A percentile compares a stretch with the other conserved stretches of the same genome.
Conservation (phyloP, 192 early-diverging fungal genomes). For the Podila verticillata region DNA sequence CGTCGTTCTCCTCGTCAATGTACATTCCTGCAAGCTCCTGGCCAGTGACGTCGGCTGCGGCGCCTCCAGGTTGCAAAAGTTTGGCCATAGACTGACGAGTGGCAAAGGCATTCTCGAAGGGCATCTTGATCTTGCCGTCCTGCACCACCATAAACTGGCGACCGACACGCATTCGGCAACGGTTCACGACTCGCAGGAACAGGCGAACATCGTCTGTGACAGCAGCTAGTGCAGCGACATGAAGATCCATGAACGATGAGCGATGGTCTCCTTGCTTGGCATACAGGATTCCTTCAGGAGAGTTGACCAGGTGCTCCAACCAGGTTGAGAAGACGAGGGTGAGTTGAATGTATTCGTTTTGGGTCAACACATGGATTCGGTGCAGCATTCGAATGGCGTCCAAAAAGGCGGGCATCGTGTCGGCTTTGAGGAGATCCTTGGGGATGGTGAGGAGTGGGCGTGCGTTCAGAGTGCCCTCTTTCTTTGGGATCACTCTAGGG, state of each 20-base stretch:
- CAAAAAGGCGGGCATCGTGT: conserved; percentile 58
- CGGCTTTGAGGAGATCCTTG: conserved; percentile 57
- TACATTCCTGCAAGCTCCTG: conserved; percentile 51
- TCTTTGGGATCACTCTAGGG: conserved; percentile 58
- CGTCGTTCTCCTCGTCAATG: conserved; percentile 46
- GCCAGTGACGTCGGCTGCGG: conserved; percentile 42
- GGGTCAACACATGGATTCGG: conserved; percentile 59
- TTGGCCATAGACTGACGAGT: conserved; percentile 42
- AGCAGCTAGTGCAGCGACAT: conserved; percentile 62
- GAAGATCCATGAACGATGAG: conserved; percentile 64
- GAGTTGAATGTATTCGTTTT: conserved; percentile 67
- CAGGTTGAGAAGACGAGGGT: conserved; percentile 59
- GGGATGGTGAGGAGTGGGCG: conserved; percentile 51
- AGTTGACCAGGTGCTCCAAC: conserved; percentile 64
- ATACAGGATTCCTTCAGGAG: conserved; percentile 59
- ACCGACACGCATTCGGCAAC: conserved; percentile 70
- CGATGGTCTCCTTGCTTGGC: conserved; percentile 66
- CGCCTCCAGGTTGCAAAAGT: conserved; percentile 42
- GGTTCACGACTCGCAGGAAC: conserved; percentile 62
- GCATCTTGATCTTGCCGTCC: conserved; percentile 50
- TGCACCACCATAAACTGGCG: conserved; percentile 61
- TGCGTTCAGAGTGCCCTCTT: conserved; percentile 28
- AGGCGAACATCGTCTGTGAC: conserved; percentile 66
- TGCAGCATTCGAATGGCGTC: conserved; percentile 64
- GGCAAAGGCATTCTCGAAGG: conserved; percentile 37